Conservation (phyloP, 192 early-diverging fungal genomes). For the Rhizophlyctis rosea region DNA sequence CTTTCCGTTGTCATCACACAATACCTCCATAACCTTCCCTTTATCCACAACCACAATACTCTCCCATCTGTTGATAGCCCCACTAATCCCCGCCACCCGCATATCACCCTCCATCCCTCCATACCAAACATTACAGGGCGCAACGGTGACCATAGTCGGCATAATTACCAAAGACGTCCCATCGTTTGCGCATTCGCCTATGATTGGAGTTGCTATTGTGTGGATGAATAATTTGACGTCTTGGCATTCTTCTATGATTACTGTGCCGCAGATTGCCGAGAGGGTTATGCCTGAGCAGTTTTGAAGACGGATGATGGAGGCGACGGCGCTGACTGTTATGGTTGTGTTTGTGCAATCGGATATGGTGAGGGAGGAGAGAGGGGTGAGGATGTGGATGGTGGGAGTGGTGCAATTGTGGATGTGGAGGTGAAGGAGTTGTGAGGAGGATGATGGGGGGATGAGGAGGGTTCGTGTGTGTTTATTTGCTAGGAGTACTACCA, state of each 20-base stretch:
- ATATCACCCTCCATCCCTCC: not conserved
- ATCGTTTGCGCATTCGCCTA: not conserved
- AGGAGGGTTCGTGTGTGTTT: not conserved
- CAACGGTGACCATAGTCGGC: not conserved
- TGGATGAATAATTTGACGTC: not conserved
- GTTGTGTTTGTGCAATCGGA: constrained; percentile 7
- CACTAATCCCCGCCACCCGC: not conserved
- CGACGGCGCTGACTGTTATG: constrained; percentile 5
- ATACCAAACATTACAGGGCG: constrained; percentile 1
- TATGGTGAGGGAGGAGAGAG: not conserved
- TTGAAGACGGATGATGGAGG: not conserved
- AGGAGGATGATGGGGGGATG: not conserved
- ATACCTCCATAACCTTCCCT: not conserved
- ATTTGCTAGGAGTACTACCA: not conserved
- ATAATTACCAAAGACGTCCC: no score
- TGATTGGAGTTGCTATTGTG: not conserved
- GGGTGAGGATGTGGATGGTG: constrained; percentile 4
- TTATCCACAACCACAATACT: not conserved
- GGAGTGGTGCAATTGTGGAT: not conserved
- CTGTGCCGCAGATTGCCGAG: not conserved
- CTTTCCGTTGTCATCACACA: not conserved
- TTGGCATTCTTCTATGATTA: not conserved
- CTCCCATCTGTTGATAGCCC: not conserved
- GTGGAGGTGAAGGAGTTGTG: not conserved
- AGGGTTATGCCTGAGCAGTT: not conserved